A percentile compares a stretch with the other conserved stretches of the same genome.
phyloP scores from a whole-genome alignment of 805 yeast species.

The Nakazawaea holstii region DNA sequence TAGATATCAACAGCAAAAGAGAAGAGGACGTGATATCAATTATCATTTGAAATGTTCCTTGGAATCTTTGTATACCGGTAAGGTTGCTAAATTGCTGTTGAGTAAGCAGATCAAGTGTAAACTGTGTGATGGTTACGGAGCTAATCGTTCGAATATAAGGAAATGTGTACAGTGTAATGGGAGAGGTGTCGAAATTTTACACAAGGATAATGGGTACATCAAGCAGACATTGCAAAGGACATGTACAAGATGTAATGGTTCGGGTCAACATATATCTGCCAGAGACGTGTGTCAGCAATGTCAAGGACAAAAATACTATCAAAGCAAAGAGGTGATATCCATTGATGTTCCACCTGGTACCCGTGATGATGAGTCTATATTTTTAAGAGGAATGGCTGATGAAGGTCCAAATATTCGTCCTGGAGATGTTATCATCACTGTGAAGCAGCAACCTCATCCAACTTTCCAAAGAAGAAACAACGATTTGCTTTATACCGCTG shows the following conservation, averaged over 20 bases:
- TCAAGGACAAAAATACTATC: slow-evolving; percentile 39
- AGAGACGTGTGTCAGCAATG: slow-evolving; percentile 34
- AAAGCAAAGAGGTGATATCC: slow-evolving; percentile 44
- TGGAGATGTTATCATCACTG: slow-evolving; percentile 60
- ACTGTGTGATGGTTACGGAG: slow-evolving; percentile 51
- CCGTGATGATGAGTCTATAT: slow-evolving; percentile 42
- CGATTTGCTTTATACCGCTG: slow-evolving; percentile 38
- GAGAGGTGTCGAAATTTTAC: slow-evolving; percentile 33
- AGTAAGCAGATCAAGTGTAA: slow-evolving; percentile 45
- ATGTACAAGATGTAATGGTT: slow-evolving; percentile 39
- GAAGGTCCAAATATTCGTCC: slow-evolving; percentile 52
- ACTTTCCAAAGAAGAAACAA: slow-evolving; percentile 36
- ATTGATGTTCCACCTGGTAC: slow-evolving; percentile 55
- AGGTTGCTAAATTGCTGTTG: slow-evolving; percentile 46
- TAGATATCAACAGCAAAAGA: slow-evolving; percentile 7
- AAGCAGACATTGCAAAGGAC: slow-evolving; percentile 36
- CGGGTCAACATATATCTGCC: slow-evolving; percentile 28
- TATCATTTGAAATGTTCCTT: slow-evolving; percentile 50
- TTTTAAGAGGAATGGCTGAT: slow-evolving; percentile 59
- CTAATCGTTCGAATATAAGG: slow-evolving; percentile 16
- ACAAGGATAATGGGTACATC: slow-evolving; percentile 38
- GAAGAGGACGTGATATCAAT: slow-evolving; percentile 48
- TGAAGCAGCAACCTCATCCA: slow-evolving; percentile 29
- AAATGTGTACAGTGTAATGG: slow-evolving; percentile 37
- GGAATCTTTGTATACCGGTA: slow-evolving; percentile 55